Base-by-base conservation (phyloP, 805 yeast species). In the Yarrowia sp. region DNA sequence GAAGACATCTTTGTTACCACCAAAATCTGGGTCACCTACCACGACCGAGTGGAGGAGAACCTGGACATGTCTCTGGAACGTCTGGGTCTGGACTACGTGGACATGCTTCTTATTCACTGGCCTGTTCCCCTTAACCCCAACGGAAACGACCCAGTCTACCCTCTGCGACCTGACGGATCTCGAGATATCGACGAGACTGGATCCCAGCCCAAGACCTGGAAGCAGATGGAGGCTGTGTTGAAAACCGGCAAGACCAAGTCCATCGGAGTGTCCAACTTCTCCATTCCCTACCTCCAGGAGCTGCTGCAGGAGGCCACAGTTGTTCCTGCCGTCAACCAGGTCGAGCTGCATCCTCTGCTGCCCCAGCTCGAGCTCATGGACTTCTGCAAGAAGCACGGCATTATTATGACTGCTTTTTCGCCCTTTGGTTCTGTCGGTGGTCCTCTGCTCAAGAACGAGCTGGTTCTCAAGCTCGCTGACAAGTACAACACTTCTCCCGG, bases 181-280 rank as follows among this genome's bases (percentile, higher is more conserved):
- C 51, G 51, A n/a, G 51, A 46, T 35, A 46, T 46, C 28, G 51
- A 46, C 35, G 51, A 46, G 51, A 26, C 52, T 7, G 52, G 69
- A 43, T 66, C 65, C 65, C 66, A 68, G 64, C 84, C 79, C 71
- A 80, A 86, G 70, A 85, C 90, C 21, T 89, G 85, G 85, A 84
- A 81, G 70, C 76, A 75, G 36, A 75, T 90, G 83, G 90, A 89
- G 76, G 77, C 82, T 69, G 76, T 88, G 54, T 79, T 83, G 54
- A 76, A 76, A 30, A 62, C 63, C 14, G 67, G 67, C 21, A 70
- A 83, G 72, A 79, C 83, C 28, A 83, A 80, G 69, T 83, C 92
- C 28, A 82, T 90, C 73, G 96, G 96, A 68, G 89, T 90, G 38
- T 87, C 92, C 38, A 90, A 90, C 77, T 84, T 86, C 73, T 81